Evolutionary conservation across 1,284 basidiomycete species (phyloP), one percentile per base, ranked within the genome.

Genomic region (Trichosporon faecale): DNA sequence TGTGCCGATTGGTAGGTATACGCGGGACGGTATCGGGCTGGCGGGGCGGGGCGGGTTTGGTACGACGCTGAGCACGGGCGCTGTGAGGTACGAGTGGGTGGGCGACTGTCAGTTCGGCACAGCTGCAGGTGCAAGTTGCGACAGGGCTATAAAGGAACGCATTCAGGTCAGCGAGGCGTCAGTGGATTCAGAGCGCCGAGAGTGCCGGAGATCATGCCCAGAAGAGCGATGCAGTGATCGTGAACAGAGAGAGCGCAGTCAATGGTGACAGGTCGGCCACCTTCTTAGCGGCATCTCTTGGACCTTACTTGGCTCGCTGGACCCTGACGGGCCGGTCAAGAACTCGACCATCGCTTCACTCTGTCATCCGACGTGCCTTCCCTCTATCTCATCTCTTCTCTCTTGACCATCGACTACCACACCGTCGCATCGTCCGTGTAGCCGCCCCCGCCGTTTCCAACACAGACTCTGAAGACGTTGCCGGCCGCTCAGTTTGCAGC

Each of bases 271-370:
- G 49, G 49, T 52, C 49, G 49, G 49, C n/a, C 49, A 52, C 49
- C 49, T 52, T 18, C 18, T 52, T 61, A 31, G 57, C 57, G 57
- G 57, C 57, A 61, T 61, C 57, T 61, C 57, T 61, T 31, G 57
- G 57, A 61, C 57, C 57, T 61, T 31, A 61, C 57, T 61, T 61
- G 57, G 57, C 57, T 61, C 12, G 57, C 27, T 31, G 57, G 57
- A 61, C 57, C 57, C 57, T 61, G 57, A 61, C 57, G 57, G 29
- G 16, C 57, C 57, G 57, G 57, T 31, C 57, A 31, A 29, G 11
- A 9, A 31, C 29, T 61, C 27, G 57, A 61, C 57, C 57, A 18
- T 16, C 57, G 57, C 57, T 12, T 31, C 57, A n/a, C 12, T 61
- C 29, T 61, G 27, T 60, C 49, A 52, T 52, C 49, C 49, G 49